Conservation (phyloP, 2,329 filamentous ascomycete genomes). For the Aspergillus neoniger region DNA sequence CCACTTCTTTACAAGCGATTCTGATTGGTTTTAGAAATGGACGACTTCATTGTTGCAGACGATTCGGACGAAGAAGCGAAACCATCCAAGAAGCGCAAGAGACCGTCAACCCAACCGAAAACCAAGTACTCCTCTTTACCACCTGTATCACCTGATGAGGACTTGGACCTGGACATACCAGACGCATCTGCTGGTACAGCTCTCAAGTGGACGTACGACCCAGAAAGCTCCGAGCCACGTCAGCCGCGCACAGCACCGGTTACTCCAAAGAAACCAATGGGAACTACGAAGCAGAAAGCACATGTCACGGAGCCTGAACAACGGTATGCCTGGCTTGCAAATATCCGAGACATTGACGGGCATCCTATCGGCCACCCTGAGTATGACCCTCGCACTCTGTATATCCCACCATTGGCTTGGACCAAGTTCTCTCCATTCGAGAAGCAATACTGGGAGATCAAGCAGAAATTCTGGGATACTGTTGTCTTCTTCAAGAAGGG, state of each 20-base stretch:
- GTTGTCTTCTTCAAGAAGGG: constrained; percentile 99
- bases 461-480: constrained; percentile 95
- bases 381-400: constrained; percentile 88
- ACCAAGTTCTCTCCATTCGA: constrained; percentile 88
- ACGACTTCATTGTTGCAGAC: constrained; percentile 84
- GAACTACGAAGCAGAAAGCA: constrained; percentile 63
- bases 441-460: constrained; percentile 99
- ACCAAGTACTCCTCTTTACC: constrained; percentile 41
- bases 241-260: constrained; percentile 48
- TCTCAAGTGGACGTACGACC: constrained; percentile 77
- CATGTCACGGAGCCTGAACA: constrained; percentile 80
- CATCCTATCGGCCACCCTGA: constrained; percentile 78
- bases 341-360: constrained; percentile 79
- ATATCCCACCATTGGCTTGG: constrained; percentile 79
- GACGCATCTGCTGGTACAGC: constrained; percentile 68
- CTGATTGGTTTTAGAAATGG: constrained; percentile 64
- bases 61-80: constrained; percentile 72
- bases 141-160: constrained; percentile 55
- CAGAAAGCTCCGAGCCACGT: constrained; percentile 57
- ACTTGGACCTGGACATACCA: constrained; percentile 57
- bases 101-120: constrained; percentile 52
- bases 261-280: constrained; percentile 36
- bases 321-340: constrained; percentile 86
- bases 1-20: not conserved
- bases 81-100: constrained; percentile 72